Base-by-base conservation (phyloP, 2,329 filamentous ascomycete species). In the Fusarium sp. region DNA sequence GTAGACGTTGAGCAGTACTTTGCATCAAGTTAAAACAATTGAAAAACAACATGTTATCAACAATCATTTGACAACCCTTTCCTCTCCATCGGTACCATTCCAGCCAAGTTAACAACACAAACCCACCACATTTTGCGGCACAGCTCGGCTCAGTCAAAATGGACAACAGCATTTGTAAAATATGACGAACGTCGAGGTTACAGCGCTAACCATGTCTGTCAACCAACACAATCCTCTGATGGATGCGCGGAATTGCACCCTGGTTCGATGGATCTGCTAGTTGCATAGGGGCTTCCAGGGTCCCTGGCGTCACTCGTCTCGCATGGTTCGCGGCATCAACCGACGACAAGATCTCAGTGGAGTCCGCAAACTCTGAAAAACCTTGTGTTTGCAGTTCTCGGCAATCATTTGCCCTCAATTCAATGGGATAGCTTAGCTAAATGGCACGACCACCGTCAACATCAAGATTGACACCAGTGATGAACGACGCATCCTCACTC, bases 401-500 rank as follows among this genome's bases (percentile, higher is more conserved):
- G 30, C 28, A 37, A 37, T 43, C 6, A 37, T 43, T 6, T 43
- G 14, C 7, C n/a, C 19, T 24, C n/a, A 33, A 15, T 53, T 11
- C 4, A 9, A 44, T 8, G 28, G n/a, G 17, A 13, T 5, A 26
- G 13, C 6, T 8, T 15, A 32, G 17, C 33, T 49, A 68, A 13
- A 59, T 65, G 1, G 58, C 43, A 4, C 52, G 60, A 1, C 73
- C 75, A 6, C 76, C 74, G 39, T 77, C 75, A 8, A 76, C 74
- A 53, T 91, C 86, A 64, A 93, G 80, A 65, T 91, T 90, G n/a
- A 89, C 83, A 1, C 91, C 91, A 0, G 90, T 92, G 65, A 94
- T 86, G 71, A 93, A 93, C 5, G 81, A 83, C 0, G 88, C 89
- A 73, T 93, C 91, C 28, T 92, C 89, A 61, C 89, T 91, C 3